These are phyloP conservation scores for Passiflora organensis DNA, from an alignment of 345 rosid species.

Conservation along the genomic window DNA sequence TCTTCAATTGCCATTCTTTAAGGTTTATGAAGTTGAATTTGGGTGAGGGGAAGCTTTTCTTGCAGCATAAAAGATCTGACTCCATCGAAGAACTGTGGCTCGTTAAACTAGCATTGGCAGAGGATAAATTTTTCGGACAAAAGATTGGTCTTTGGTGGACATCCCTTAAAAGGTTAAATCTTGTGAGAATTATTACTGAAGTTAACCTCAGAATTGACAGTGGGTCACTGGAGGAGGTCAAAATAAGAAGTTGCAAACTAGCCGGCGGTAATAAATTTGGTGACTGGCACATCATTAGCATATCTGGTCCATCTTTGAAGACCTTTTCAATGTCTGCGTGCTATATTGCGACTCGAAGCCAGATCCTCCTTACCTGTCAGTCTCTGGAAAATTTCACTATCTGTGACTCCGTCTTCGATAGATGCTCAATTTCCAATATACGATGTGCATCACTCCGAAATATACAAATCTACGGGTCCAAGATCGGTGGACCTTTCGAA, in stretches of 20 bases:
- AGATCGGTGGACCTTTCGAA: neutral
- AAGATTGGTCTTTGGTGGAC: conserved; percentile 3
- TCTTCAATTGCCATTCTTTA: conserved; percentile 9
- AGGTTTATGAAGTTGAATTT: conserved; percentile 14
- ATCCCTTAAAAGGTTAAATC: conserved; percentile 11
- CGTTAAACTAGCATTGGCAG: neutral
- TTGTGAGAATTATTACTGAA: neutral
- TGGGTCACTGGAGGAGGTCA: conserved; percentile 13
- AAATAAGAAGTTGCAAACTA: neutral
- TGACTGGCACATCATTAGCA: neutral
- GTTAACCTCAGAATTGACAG: neutral
- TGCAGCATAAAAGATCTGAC: neutral
- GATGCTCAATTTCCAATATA: too few species aligned
- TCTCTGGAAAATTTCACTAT: conserved; percentile 8
- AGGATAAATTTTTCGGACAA: neutral
- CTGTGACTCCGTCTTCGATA: neutral
- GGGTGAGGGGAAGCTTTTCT: conserved; percentile 2
- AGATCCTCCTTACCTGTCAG: neutral
- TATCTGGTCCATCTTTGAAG: conserved; percentile 10
- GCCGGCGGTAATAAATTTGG: neutral
- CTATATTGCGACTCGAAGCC: neutral
- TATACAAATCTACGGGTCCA: conserved; percentile 1
- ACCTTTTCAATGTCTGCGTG: neutral
- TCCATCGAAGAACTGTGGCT: conserved; percentile 8
- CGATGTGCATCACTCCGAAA: neutral